Conservation (phyloP, 768 basidiomycete genomes). For the Termitomyces sp. region DNA sequence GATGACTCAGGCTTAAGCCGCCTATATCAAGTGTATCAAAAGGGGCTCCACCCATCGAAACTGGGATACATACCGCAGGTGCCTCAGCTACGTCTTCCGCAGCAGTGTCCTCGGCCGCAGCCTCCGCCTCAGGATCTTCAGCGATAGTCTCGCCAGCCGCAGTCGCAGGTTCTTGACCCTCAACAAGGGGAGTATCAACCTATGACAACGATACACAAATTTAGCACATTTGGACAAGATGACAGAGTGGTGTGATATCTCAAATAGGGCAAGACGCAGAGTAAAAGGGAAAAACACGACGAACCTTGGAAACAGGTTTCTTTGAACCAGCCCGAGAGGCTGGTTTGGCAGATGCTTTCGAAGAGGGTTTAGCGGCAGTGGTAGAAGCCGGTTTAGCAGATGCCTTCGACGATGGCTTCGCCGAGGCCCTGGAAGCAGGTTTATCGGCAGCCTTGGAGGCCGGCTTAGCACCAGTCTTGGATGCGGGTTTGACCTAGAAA, state of each 20-base stretch:
- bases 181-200: conserved; percentile 24
- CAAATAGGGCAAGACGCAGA: background rate
- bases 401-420: conserved; percentile 37
- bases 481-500: conserved; percentile 37
- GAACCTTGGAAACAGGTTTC: conserved; percentile 62
- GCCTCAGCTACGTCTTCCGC: background rate
- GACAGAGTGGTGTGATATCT: background rate
- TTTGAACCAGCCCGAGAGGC: conserved; percentile 53
- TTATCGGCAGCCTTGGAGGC: conserved; percentile 26
- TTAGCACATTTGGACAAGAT: background rate
- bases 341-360: conserved; percentile 44
- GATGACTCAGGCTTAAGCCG: conserved; percentile 1
- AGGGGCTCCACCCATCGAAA: background rate
- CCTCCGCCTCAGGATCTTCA: conserved; percentile 48
- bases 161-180: conserved; percentile 30
- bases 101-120: conserved; percentile 15
- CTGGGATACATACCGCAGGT: background rate
- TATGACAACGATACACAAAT: conserved; percentile 2
- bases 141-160: conserved; percentile 42
- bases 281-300: conserved; percentile 10
- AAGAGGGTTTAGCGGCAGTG: conserved; percentile 35
- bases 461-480: conserved; percentile 28
- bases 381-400: conserved; percentile 39
- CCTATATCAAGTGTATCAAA: background rate
- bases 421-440: conserved; percentile 32